A percentile compares a stretch with the other conserved stretches of the same genome.
Evolutionary conservation across 2,329 filamentous ascomycete species (phyloP).

Genomic region (Pseudocercospora eumusae): DNA sequence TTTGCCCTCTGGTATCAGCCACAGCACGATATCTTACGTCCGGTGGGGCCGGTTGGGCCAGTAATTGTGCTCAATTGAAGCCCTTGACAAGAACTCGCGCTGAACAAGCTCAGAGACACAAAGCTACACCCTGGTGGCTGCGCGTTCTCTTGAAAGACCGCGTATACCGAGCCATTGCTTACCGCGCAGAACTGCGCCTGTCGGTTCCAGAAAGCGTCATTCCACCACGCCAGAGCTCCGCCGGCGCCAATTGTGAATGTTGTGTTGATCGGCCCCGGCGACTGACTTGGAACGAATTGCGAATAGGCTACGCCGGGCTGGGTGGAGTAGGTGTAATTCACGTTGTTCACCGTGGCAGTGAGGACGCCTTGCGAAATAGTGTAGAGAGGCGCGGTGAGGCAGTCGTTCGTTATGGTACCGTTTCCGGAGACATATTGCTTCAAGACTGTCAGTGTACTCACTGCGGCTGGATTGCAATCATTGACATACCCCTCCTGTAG

Average conservation of each 20-base stretch:
- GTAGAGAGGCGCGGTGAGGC: conserved; percentile 35
- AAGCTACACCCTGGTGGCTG: conserved; percentile 32
- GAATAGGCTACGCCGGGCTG: conserved; percentile 27
- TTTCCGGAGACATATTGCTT: conserved; percentile 32
- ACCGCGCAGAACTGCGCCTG: conserved; percentile 36
- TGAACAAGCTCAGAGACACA: conserved; percentile 34
- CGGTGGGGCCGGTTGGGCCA: conserved; percentile 15
- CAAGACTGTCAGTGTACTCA: conserved; percentile 32
- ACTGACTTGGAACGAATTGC: conserved; percentile 32
- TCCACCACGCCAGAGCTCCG: conserved; percentile 33
- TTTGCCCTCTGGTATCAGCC: not conserved
- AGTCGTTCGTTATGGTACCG: conserved; percentile 38
- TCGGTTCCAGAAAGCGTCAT: conserved; percentile 33
- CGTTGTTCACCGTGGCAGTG: conserved; percentile 32
- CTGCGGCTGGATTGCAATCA: conserved; percentile 31
- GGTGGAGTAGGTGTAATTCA: conserved; percentile 36
- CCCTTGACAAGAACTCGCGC: conserved; percentile 32
- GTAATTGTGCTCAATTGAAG: conserved; percentile 29
- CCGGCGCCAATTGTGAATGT: conserved; percentile 29
- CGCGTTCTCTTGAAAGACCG: conserved; percentile 31
- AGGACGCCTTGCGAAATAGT: conserved; percentile 33
- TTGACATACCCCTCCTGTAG: conserved; percentile 16
- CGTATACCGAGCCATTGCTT: conserved; percentile 36
- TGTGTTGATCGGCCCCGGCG: conserved; percentile 33
- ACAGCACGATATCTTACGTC: conserved; percentile 8